Evolutionary conservation across 2,329 filamentous ascomycete genomes (phyloP), one percentile per base, ranked within the genome.

Genomic region (Botryotinia calthae): DNA sequence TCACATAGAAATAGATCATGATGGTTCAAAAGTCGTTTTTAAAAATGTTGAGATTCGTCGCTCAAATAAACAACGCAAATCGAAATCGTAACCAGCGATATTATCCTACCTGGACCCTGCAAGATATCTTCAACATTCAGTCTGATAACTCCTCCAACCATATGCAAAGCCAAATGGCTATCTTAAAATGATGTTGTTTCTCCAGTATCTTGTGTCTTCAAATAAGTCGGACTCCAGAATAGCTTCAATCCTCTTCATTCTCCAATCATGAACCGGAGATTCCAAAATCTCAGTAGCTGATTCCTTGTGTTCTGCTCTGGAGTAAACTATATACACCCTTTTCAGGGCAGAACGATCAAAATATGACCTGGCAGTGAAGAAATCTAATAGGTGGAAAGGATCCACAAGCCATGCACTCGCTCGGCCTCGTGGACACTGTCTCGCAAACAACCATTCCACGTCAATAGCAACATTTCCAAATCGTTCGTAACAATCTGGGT

Each of bases 311-410:
- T n/a, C 25, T 14, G 12, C 25, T 51, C 12, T 2, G 12, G 51
- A 54, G 51, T 28, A 54, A 28, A 54, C 12, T 1, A 54, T 3
- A 54, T 28, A 54, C 14, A n/a, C 1, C 25, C 16, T n/a, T 54
- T 54, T 54, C 25, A 3, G 0, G 14, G 51, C 25, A 8, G 16
- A 7, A 16, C 0, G 0, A 7, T n/a, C 4, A 16, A 16, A 0
- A 16, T 16, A 28, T 28, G 51, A 12, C 25, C 12, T 12, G 9
- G 10, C 6, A 54, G 10, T 0, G 25, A 12, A 12, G 48, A n/a
- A 12, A 6, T 14, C 10, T n/a, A 4, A 25, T n/a, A 2, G 4
- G 4, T 12, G 0, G 4, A n/a, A 25, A n/a, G 2, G 10, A 2
- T 14, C 10, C 1, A 2, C 9, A 51, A 10, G 10, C 4, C 1